These are phyloP conservation scores for Fusarium sp. DNA, from an alignment of 2,329 filamentous ascomycete species.

Conservation along the genomic window DNA sequence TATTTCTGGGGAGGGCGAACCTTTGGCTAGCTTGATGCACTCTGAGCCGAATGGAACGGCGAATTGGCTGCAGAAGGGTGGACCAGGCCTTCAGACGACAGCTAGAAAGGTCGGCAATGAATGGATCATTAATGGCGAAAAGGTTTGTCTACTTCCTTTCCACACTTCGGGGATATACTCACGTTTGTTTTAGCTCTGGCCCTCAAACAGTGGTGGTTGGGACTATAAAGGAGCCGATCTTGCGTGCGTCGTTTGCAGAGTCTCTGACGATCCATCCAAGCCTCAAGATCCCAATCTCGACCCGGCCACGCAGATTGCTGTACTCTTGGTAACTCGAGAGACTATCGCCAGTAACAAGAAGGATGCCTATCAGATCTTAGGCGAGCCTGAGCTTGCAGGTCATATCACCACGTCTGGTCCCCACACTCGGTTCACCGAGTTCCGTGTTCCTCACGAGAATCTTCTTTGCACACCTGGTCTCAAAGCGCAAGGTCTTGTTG, in stretches of 20 bases:
- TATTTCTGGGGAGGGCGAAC: not conserved
- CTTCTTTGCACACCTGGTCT: not conserved
- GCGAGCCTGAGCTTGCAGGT: conserved; percentile 10
- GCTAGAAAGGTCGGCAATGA: not conserved
- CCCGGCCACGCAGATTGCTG: not conserved
- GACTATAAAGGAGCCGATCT: conserved; percentile 10
- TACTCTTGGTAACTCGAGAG: not conserved
- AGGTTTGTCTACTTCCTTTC: not conserved
- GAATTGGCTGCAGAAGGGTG: conserved; percentile 11
- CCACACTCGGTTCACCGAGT: conserved; percentile 10
- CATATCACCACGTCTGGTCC: conserved; percentile 2
- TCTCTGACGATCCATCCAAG: conserved; percentile 1
- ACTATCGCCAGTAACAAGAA: not conserved
- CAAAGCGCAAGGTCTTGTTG: not conserved
- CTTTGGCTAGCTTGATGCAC: conserved; percentile 2
- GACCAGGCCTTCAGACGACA: not conserved
- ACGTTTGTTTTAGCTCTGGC: not conserved
- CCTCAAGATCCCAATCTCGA: conserved; percentile 2
- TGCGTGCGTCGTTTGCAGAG: conserved; percentile 1
- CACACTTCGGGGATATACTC: not conserved
- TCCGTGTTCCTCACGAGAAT: conserved; percentile 1
- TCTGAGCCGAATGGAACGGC: conserved; percentile 6
- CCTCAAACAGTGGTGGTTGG: conserved; percentile 8
- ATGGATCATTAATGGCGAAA: conserved; percentile 10
- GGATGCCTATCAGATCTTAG: not conserved